Base-by-base conservation (phyloP, 305 asterid species). In the Fraxinus xanthoxyloides region DNA sequence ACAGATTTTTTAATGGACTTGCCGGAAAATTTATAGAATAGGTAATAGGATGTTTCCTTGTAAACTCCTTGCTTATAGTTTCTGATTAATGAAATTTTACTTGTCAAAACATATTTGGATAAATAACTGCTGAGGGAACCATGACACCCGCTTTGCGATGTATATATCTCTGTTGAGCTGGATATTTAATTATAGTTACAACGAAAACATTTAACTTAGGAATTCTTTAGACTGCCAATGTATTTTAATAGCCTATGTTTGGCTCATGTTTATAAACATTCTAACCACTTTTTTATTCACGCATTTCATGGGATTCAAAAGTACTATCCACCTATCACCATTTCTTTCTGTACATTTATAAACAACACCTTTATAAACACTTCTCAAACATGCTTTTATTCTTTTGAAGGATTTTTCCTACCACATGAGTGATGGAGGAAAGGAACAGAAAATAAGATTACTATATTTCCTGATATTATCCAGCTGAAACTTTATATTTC, bases 371-470 rank as follows among this genome's bases (percentile, higher is more conserved):
- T 28, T 28, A 28, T 28, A 28, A 28, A 36, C 43, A 36, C 43
- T 36, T 36, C 10, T 10, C 43, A 36, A 36, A 38, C 12, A 8
- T 8, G 15, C 3, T 38, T 46, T 46, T 12, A 46, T 46, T 46
- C 56, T 46, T 10, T 46, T 46, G 19, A 46, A 46, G 56, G n/a
- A 46, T 12, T 46, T 46, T 46, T 46, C n/a, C 56, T 46, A 12
- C 56, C 56, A 46, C 4, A 13, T 3, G 19, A 46, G 4, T 46
- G 19, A 46, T 46, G n/a, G 56, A 46, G 73, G 24, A 81, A 35
- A 77, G 15, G 5, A 26, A 77, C 81, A 63, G 59, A 77, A 77
- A 26, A 24, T 23, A 12, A 77, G 79, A 75, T 67, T 67, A 79
- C 70, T 7, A 26, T 26, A 36, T 1, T 46, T 17, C 21, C 30